Conservation (phyloP, 129 eudicot species). For the Ambrosia artemisiifolia region DNA sequence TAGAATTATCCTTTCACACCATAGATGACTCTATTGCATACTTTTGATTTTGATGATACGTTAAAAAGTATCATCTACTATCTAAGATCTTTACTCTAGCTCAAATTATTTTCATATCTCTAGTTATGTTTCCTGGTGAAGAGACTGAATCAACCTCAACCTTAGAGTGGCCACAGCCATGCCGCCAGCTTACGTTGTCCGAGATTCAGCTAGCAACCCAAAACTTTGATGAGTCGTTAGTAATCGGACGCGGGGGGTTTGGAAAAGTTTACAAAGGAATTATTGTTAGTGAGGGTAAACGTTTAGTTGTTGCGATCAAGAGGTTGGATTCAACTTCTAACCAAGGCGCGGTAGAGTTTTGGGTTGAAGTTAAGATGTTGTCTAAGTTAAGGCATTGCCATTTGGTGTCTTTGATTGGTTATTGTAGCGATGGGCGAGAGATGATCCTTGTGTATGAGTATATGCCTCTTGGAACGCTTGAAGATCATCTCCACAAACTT, state of each 20-base stretch:
- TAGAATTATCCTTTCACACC: neutral
- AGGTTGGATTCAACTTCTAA: slow-evolving; percentile 7
- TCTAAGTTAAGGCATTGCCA: slow-evolving; percentile 13
- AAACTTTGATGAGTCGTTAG: slow-evolving; percentile 19
- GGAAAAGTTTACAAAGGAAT: slow-evolving; percentile 19
- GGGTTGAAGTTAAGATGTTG: slow-evolving; percentile 8
- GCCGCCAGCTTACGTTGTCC: slow-evolving; percentile 10
- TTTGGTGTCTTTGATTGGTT: slow-evolving; percentile 17
- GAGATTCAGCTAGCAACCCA: slow-evolving; percentile 14
- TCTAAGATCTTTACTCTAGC: neutral
- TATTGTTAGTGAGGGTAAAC: neutral
- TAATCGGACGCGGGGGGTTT: slow-evolving; percentile 8
- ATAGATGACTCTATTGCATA: neutral
- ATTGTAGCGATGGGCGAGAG: slow-evolving; percentile 6
- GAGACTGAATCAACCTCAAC: neutral
- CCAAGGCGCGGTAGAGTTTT: slow-evolving; percentile 13
- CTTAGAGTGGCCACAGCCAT: slow-evolving; percentile 4
- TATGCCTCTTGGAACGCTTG: slow-evolving; percentile 12
- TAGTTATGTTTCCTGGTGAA: neutral
- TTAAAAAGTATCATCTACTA: neutral
- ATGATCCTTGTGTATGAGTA: slow-evolving; percentile 19
- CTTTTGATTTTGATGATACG: neutral
- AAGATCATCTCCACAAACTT: slow-evolving; percentile 16
- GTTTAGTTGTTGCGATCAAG: neutral
- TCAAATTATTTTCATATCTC: neutral